Base-by-base conservation (phyloP, 2,329 filamentous ascomycete species). In the Curvularia lunata region DNA sequence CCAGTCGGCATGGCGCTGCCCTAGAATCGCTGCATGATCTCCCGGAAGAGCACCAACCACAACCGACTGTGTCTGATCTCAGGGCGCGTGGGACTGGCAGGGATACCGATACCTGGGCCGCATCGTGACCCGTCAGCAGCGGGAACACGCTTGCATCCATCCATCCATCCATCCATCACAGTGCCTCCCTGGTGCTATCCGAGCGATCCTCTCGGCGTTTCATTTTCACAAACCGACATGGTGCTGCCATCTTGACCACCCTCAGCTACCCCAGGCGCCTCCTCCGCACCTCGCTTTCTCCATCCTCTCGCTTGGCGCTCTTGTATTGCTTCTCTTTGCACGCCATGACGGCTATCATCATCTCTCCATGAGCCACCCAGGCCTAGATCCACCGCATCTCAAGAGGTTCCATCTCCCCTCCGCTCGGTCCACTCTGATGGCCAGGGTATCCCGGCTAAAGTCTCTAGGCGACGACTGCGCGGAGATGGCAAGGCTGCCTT, bases 1-100 rank as follows among this genome's bases (percentile, higher is more conserved):
- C 21, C 16, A 25, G 34, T 16, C 23, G 23, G 8, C 42, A 46
- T 37, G 40, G 40, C 40, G 48, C 37, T n/a, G 41, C 30, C 30
- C 40, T 32, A 32, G 63, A 62, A 68, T 64, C 58, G 62, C 51
- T 67, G 67, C 71, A 72, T 75, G 70, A 76, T 75, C 71, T 74
- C 62, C 72, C 72, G 68, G 71, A 67, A 60, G 58, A 61, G 51
- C 59, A 64, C 56, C 63, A 65, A 55, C 56, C 58, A 54, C 34
- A 41, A n/a, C 32, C 32, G 34, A 47, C 62, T 57, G 62, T 64
- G 59, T 67, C 61, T 66, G 56, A 61, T 63, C 62, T 66, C 65
- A 70, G 68, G 60, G 64, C 67, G 65, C 66, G 65, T 61, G 52
- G 58, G 60, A 48, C 42, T 56, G 30, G 60, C 72, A 76, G 67